These are phyloP conservation scores for Thuja plicata DNA, from an alignment of 83 land plant species.

Conservation along the genomic window DNA sequence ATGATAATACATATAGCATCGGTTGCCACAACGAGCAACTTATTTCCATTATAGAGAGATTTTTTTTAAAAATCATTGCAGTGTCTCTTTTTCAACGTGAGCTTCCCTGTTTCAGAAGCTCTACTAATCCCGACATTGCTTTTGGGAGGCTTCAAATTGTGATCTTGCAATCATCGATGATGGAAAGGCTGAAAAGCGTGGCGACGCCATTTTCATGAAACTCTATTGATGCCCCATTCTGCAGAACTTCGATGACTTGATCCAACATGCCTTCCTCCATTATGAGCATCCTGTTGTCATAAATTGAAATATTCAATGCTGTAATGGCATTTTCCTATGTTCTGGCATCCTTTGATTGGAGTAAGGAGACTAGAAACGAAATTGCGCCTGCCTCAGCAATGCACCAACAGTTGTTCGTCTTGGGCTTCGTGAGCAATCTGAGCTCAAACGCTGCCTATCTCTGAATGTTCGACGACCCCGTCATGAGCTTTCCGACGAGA, in stretches of 20 bases:
- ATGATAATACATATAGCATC: constrained; percentile 52
- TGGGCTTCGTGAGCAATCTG: constrained; percentile 65
- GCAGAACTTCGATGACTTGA: constrained; percentile 36
- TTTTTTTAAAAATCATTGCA: constrained; percentile 57
- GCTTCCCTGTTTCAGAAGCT: constrained; percentile 49
- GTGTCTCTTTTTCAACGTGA: constrained; percentile 54
- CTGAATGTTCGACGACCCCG: constrained; percentile 47
- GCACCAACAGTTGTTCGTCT: constrained; percentile 61
- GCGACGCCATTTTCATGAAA: constrained; percentile 77
- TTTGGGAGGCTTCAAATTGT: constrained; percentile 34
- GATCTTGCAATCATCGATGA: constrained; percentile 49
- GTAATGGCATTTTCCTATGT: constrained; percentile 69
- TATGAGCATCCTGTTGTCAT: constrained; percentile 53
- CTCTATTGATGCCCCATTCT: constrained; percentile 40
- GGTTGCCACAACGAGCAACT: constrained; percentile 27
- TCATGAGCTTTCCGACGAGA: constrained; percentile 68
- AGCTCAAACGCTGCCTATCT: constrained; percentile 72
- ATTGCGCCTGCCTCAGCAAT: constrained; percentile 78
- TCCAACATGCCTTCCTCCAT: constrained; percentile 61
- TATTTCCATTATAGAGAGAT: constrained; percentile 37
- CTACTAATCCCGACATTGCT: constrained; percentile 46
- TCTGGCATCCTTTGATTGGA: constrained; percentile 37
- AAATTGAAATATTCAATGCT: constrained; percentile 62
- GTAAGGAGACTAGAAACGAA: constrained; percentile 51
- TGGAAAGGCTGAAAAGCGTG: constrained; percentile 59